phyloP scores from a whole-genome alignment of 2,329 filamentous ascomycete genomes.

The Penicillium oxalicum region DNA sequence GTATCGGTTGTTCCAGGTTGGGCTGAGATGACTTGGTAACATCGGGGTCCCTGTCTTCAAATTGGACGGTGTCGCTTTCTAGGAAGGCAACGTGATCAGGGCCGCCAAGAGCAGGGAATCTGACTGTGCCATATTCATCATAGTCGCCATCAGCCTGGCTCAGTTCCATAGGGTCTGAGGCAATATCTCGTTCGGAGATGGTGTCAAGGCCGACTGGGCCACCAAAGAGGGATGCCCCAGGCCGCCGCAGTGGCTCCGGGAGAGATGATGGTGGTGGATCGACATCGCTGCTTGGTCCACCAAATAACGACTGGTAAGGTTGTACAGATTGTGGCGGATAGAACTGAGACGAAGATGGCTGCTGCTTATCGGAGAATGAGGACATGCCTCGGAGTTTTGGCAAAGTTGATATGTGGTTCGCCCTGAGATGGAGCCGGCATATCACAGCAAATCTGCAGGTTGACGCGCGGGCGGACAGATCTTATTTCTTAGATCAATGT shows the following conservation, averaged over 20 bases:
- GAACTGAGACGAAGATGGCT: constrained; percentile 15
- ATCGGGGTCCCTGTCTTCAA: constrained; percentile 4
- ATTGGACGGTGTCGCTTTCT: constrained; percentile 13
- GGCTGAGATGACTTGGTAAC: neutral
- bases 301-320: constrained; percentile 15
- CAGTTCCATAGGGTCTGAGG: constrained; percentile 5
- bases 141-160: constrained; percentile 3
- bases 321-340: constrained; percentile 18
- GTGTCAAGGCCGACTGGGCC: constrained; percentile 22
- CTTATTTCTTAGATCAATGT: neutral
- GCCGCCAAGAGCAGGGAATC: constrained; percentile 16
- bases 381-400: constrained; percentile 22
- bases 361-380: constrained; percentile 18
- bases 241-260: constrained; percentile 18
- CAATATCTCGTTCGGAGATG: constrained; percentile 10
- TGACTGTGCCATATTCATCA: constrained; percentile 18
- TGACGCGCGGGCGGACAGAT: neutral
- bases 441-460: constrained; percentile 5
- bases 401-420: neutral
- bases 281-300: constrained; percentile 21
- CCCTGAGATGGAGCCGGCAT: constrained; percentile 1
- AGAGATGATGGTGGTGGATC: constrained; percentile 26
- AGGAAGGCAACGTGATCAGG: constrained; percentile 24
- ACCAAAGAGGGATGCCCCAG: constrained; percentile 22
- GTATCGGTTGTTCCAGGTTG: neutral